Evolutionary conservation across 2,329 filamentous ascomycete genomes (phyloP).

Genomic region (Fusarium illudens): DNA sequence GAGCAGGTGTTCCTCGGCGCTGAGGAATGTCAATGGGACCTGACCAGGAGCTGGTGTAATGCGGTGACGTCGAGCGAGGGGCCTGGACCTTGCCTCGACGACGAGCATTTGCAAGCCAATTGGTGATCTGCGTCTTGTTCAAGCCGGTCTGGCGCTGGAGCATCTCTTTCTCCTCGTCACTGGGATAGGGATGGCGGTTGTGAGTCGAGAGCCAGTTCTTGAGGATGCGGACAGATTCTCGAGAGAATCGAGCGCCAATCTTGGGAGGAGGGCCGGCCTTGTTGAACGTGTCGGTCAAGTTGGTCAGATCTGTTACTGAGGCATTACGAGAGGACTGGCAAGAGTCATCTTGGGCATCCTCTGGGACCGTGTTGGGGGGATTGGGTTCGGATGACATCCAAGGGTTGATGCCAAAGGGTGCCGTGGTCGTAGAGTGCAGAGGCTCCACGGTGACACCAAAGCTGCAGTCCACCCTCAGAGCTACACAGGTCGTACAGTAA

Average conservation of each 20-base stretch:
- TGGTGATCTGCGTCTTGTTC: conserved; percentile 83
- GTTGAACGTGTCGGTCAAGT: conserved; percentile 39
- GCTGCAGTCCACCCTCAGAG: conserved; percentile 66
- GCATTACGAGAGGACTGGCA: conserved; percentile 38
- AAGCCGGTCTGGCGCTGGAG: conserved; percentile 82
- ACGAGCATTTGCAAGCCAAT: conserved; percentile 92
- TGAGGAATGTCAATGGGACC: conserved; percentile 78
- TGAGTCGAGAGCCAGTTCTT: conserved; percentile 88
- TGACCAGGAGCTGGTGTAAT: conserved; percentile 65
- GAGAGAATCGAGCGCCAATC: conserved; percentile 78
- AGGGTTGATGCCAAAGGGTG: conserved; percentile 56
- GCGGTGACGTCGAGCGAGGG: conserved; percentile 74
- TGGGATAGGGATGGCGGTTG: conserved; percentile 85
- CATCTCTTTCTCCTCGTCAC: conserved; percentile 83
- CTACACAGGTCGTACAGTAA: conserved; percentile 70
- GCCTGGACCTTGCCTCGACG: conserved; percentile 80
- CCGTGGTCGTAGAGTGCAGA: conserved; percentile 44
- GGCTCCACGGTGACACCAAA: conserved; percentile 54
- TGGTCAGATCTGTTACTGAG: conserved; percentile 42
- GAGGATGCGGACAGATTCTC: conserved; percentile 80
- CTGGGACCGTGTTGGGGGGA: conserved; percentile 47
- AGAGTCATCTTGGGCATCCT: conserved; percentile 40
- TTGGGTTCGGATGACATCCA: conserved; percentile 57
- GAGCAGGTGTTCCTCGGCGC: conserved; percentile 62
- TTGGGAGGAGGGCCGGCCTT: conserved; percentile 59